Evolutionary conservation across 2,329 filamentous ascomycete genomes (phyloP).

Genomic region (Talaromyces sp.): DNA sequence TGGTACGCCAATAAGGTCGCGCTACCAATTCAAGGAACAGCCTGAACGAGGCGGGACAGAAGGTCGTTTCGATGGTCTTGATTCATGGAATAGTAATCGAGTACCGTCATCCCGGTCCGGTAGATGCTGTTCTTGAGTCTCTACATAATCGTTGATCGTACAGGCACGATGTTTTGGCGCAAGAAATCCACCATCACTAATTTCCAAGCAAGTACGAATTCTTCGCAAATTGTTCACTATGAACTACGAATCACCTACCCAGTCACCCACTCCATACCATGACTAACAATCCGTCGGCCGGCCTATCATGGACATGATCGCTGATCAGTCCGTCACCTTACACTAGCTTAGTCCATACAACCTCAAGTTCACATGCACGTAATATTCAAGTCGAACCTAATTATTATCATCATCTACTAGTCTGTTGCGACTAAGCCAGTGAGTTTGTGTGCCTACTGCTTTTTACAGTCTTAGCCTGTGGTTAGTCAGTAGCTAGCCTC

Average conservation of each 20-base stretch:
- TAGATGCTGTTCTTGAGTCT: background rate
- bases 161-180: background rate
- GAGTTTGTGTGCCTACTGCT: background rate
- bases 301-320: background rate
- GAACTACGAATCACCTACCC: background rate
- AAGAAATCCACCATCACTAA: background rate
- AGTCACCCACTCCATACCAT: background rate
- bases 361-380: constrained; percentile 8
- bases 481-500: too few species aligned
- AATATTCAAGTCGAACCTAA: constrained; percentile 6
- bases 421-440: background rate
- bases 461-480: background rate
- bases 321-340: constrained; percentile 4
- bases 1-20: background rate
- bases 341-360: background rate
- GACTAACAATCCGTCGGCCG: background rate
- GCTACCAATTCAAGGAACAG: background rate
- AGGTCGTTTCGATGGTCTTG: constrained; percentile 9
- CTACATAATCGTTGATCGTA: background rate
- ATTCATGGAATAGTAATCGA: background rate
- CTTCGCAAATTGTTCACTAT: background rate
- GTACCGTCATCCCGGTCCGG: background rate
- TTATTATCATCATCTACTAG: background rate
- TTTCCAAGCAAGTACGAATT: background rate
- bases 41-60: background rate